Conservation (phyloP, 1,284 basidiomycete genomes). For the Gymnopus androsaceus region DNA sequence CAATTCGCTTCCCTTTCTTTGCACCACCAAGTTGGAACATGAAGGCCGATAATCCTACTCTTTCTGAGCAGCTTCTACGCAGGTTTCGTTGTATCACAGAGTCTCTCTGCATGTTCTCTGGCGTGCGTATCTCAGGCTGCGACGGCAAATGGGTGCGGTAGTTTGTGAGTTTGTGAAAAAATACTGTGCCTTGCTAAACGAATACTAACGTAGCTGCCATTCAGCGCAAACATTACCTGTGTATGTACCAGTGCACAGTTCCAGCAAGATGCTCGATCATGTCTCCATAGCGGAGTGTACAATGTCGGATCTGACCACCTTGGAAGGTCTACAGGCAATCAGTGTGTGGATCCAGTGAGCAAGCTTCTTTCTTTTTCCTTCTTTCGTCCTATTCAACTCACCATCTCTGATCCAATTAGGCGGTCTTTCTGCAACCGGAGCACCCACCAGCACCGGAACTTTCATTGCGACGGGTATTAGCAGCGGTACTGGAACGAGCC, state of each 20-base stretch:
- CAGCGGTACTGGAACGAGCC: slow-evolving; percentile 3
- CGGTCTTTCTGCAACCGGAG: slow-evolving; percentile 7
- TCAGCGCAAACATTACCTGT: slow-evolving; percentile 6
- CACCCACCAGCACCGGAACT: not conserved
- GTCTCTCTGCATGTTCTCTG: not conserved
- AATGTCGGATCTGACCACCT: not conserved
- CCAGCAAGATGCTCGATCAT: slow-evolving; percentile 3
- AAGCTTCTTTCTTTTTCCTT: not conserved
- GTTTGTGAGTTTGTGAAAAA: slow-evolving; percentile 8
- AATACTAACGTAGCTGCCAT: not conserved
- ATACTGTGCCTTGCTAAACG: not conserved
- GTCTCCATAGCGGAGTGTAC: not conserved
- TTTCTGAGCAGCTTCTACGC: not conserved
- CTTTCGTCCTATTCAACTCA: not conserved
- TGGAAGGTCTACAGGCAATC: slow-evolving; percentile 2
- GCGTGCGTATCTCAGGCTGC: slow-evolving; percentile 7
- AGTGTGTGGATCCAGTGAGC: slow-evolving; percentile 7
- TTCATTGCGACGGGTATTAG: slow-evolving; percentile 8
- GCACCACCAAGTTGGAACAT: too few species aligned
- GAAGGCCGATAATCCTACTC: not conserved
- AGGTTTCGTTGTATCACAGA: not conserved
- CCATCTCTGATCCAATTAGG: not conserved
- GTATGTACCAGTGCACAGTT: slow-evolving; percentile 10
- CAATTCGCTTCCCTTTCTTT: not conserved
- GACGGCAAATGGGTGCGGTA: not conserved